A percentile compares a stretch with the other conserved stretches of the same genome.
Evolutionary conservation across 2,329 filamentous ascomycete genomes (phyloP).

Genomic region (Parastagonospora avenae): DNA sequence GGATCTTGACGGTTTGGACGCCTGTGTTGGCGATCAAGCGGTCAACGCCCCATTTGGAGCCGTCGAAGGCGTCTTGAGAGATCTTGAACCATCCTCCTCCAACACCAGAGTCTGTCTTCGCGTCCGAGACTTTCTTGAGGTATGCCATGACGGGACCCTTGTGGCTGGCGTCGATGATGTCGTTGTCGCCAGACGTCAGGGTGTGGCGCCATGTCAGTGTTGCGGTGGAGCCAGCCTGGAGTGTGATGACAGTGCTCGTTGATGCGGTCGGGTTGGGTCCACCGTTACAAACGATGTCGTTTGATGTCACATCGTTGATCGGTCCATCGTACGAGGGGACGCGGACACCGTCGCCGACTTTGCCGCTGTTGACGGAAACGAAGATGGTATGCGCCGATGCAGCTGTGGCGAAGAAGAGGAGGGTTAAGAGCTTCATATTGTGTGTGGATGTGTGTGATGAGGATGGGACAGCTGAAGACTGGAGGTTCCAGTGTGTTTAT

Average conservation of each 20-base stretch:
- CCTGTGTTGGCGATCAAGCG: constrained; percentile 48
- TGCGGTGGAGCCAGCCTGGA: constrained; percentile 54
- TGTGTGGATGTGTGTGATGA: neutral
- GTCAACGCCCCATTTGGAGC: constrained; percentile 42
- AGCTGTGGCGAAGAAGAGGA: constrained; percentile 30
- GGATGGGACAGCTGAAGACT: neutral
- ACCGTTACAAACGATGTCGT: constrained; percentile 64
- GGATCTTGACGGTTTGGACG: constrained; percentile 49
- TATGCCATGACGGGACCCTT: constrained; percentile 63
- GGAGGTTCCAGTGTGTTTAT: constrained; percentile 8
- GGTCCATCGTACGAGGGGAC: constrained; percentile 54
- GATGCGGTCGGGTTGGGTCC: constrained; percentile 55
- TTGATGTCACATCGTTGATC: constrained; percentile 60
- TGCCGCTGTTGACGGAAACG: constrained; percentile 54
- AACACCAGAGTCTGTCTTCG: constrained; percentile 40
- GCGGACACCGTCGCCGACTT: constrained; percentile 57
- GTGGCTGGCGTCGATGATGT: constrained; percentile 63
- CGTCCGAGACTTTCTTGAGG: constrained; percentile 61
- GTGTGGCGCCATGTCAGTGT: constrained; percentile 65
- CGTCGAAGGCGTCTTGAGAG: constrained; percentile 46
- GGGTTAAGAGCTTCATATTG: constrained; percentile 36
- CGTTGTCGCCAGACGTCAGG: constrained; percentile 51
- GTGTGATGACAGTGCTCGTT: constrained; percentile 45
- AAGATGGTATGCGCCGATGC: constrained; percentile 58
- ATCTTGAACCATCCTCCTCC: constrained; percentile 38